Base-by-base conservation (phyloP, 169 alveolate species). In the Eimeria falciformis region DNA sequence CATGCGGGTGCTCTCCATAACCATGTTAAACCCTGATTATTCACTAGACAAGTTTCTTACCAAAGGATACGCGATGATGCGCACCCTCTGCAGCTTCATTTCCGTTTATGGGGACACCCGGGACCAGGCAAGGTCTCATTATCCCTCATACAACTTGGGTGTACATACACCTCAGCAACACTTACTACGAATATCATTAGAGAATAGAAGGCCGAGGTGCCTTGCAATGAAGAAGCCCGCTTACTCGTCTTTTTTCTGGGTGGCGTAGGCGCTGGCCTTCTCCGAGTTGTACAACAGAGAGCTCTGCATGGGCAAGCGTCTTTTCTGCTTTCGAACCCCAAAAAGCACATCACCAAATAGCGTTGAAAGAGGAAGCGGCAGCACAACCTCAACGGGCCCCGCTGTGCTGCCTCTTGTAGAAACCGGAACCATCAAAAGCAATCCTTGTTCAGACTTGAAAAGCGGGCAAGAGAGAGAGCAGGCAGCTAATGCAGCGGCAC, bases 1-100 rank as follows among this genome's bases (percentile, higher is more conserved):
- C 12, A n/a, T 27, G 37, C 12, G 56, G 9, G 71, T 78, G 7
- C 73, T 9, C 17, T 90, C 94, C 9, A 89, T 93, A 82, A 90
- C 93, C 11, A 90, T 93, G 78, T 56, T 93, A 45, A 93, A 90
- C 73, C 95, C 95, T 3, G 95, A 93, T n/a, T 89, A 81, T 33
- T 90, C 92, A 14, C 84, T 93, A 25, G 93, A 90, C 29, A 93
- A 83, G 81, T 93, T 93, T 82, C 45, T 58, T 5, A 27, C 9
- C 9, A 58, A 43, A 53, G 73, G 53, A 6, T 81, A 56, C 23
- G 4, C 25, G 25, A 7, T 17, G 7, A 7, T 47, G 5, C 90
- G 77, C 25, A 21, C 29, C 29, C 29, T 81, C 21, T 81, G 90
- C 23, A 6, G 25, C 29, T 18, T 29, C 55, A 81, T 81, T 29